Evolutionary conservation across 1,139 yeast genomes (phyloP).

Genomic region (Ogataea hybrid): DNA sequence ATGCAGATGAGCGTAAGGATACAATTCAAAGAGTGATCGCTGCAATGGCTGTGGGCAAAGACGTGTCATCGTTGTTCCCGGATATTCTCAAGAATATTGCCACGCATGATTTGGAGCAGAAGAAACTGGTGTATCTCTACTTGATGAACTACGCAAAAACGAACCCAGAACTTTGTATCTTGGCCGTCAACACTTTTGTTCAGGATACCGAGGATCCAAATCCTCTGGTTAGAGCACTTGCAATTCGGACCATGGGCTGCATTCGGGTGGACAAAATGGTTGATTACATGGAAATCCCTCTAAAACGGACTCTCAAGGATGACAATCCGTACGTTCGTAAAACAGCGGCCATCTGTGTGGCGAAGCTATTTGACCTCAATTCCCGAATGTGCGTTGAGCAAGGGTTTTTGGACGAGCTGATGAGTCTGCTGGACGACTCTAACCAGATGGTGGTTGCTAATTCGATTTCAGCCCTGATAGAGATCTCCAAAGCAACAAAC

Average conservation of each 20-base stretch:
- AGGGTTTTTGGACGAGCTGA: conserved; percentile 74
- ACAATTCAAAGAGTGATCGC: conserved; percentile 96
- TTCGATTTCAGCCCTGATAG: conserved; percentile 82
- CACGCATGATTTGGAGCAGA: conserved; percentile 94
- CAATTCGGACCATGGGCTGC: conserved; percentile 98
- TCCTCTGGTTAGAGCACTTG: conserved; percentile 92
- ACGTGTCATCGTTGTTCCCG: conserved; percentile 91
- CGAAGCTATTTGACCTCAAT: conserved; percentile 87
- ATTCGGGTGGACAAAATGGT: conserved; percentile 93
- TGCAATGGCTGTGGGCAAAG: conserved; percentile 99
- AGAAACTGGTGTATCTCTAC: conserved; percentile 90
- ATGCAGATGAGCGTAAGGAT: conserved; percentile 91
- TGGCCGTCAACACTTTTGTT: conserved; percentile 97
- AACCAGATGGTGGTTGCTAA: conserved; percentile 98
- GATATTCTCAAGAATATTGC: conserved; percentile 96
- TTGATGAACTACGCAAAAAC: conserved; percentile 97
- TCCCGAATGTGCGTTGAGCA: conserved; percentile 79
- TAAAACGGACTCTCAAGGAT: conserved; percentile 79
- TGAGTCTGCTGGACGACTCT: conserved; percentile 73
- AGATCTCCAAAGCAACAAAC: conserved; percentile 51
- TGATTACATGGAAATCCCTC: conserved; percentile 90
- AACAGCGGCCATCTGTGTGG: conserved; percentile 97
- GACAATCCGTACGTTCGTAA: conserved; percentile 97
- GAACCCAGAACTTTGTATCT: conserved; percentile 91
- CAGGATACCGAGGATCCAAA: conserved; percentile 96